These are phyloP conservation scores for Physcomitrellopsis africana DNA, from an alignment of 225 moss, liverwort and hornwort species.

Conservation along the genomic window DNA sequence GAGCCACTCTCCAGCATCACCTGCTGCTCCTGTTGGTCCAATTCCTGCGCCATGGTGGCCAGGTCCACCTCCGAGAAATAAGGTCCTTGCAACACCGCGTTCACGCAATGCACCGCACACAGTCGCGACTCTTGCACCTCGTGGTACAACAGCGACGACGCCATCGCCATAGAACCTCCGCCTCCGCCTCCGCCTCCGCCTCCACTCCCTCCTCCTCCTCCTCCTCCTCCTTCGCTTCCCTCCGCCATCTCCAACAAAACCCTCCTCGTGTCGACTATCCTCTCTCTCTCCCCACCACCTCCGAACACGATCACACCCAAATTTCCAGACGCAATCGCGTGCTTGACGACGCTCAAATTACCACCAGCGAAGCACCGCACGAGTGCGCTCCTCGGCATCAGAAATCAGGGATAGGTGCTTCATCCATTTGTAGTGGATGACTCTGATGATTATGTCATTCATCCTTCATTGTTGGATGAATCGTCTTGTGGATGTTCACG, in stretches of 20 bases:
- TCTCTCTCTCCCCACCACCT: no score
- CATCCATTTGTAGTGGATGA: no score
- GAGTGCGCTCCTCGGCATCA: no score
- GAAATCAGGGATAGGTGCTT: no score
- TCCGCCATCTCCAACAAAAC: conserved; percentile 34
- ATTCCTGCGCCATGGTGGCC: conserved; percentile 64
- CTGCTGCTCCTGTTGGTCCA: conserved; percentile 70
- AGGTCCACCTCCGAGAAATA: conserved; percentile 74
- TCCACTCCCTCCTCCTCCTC: not conserved
- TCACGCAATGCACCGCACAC: conserved; percentile 70
- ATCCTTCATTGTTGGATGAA: no score
- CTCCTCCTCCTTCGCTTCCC: not conserved
- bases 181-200: not conserved
- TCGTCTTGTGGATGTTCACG: no score
- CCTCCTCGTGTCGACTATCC: not conserved
- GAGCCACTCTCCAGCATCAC: conserved; percentile 72
- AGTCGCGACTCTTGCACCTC: conserved; percentile 73
- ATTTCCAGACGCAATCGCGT: no score
- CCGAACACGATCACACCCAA: no score
- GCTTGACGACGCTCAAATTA: no score
- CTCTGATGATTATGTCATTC: no score
- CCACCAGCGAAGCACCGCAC: no score
- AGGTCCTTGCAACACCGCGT: conserved; percentile 65
- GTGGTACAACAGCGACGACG: conserved; percentile 45
- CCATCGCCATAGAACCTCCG: not conserved